phyloP scores from a whole-genome alignment of 352 stramenopile species.

The Phytophthora litchii region DNA sequence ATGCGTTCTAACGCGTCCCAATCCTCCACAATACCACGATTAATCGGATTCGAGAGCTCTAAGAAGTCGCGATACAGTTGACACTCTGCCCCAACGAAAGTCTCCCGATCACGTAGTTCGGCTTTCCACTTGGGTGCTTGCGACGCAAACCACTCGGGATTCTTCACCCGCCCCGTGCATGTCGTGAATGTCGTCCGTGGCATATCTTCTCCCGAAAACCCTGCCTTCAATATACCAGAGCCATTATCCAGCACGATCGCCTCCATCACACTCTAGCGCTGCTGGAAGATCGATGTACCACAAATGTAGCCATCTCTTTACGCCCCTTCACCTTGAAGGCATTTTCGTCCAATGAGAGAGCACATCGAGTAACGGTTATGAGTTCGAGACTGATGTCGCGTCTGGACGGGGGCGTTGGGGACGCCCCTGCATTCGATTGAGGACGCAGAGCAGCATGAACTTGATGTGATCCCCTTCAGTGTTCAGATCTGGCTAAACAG shows the following conservation, averaged over 20 bases:
- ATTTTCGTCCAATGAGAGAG: slow-evolving; percentile 30
- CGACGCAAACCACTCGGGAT: slow-evolving; percentile 80
- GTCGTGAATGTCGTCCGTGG: slow-evolving; percentile 76
- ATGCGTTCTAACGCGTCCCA: slow-evolving; percentile 88
- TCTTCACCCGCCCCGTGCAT: slow-evolving; percentile 73
- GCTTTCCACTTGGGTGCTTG: slow-evolving; percentile 63
- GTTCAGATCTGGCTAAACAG: slow-evolving; percentile 36
- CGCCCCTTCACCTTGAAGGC: slow-evolving; percentile 37
- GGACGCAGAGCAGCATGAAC: slow-evolving; percentile 33
- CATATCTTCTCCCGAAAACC: slow-evolving; percentile 86
- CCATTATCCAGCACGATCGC: slow-evolving; percentile 90
- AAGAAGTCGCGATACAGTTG: slow-evolving; percentile 74
- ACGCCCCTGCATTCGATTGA: slow-evolving; percentile 35
- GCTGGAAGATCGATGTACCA: slow-evolving; percentile 27
- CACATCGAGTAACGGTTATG: slow-evolving; percentile 15
- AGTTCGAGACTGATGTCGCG: slow-evolving; percentile 45
- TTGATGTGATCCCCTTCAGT: slow-evolving; percentile 31
- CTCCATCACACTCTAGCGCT: slow-evolving; percentile 38
- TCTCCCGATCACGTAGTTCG: slow-evolving; percentile 75
- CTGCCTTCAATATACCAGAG: slow-evolving; percentile 81
- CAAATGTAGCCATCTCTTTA: slow-evolving; percentile 29
- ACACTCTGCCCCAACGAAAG: slow-evolving; percentile 67
- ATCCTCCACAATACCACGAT: slow-evolving; percentile 79
- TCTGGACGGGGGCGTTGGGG: slow-evolving; percentile 49
- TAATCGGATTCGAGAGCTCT: slow-evolving; percentile 75